Base-by-base conservation (phyloP, 2,329 filamentous ascomycete species). In the Cercospora berteroae region DNA sequence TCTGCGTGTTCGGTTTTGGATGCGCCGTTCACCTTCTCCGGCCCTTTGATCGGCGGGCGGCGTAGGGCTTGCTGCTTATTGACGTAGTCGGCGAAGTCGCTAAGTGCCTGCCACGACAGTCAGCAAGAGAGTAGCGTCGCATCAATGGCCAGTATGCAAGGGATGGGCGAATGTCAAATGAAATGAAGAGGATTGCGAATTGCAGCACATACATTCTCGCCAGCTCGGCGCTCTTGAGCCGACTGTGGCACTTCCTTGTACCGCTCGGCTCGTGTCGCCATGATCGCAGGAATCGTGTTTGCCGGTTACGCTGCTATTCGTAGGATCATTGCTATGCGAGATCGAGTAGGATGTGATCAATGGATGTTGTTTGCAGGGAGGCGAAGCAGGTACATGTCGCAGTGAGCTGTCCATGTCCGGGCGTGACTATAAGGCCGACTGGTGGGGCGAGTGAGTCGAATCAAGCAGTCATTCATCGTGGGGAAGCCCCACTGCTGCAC, bases 11-110 rank as follows among this genome's bases (percentile, higher is more conserved):
- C 89, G 77, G 76, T 20, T 42, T 73, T 92, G 89, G 73, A 93
- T 63, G 76, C 74, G 33, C 74, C 76, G 48, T 78, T 77, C 27
- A 72, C 69, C 66, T 68, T 60, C 18, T 77, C 70, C 39, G 61
- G 72, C 61, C 23, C 58, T 71, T 75, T 58, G 50, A 69, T 63
- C 16, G 81, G 78, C 48, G 79, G 78, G 50, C 80, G 80, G 57
- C 91, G 89, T 60, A 89, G 81, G 13, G 89, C 89, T 80, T 98
- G 95, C 79, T 98, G 94, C 78, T 93, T 91, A 80, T 98, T 93
- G 72, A 97, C 95, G 76, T 97, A 98, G 76, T 99, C 95, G 79
- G 94, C 93, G 78, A 99, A 99, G 75, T 98, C 95, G 82, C 91
- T 95, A 65, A 99, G 86, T 12, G 94, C 94, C 87, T 89, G 69